A percentile compares a stretch with the other conserved stretches of the same genome.
Conservation (phyloP, 805 yeast species). For the Pichia californica region DNA sequence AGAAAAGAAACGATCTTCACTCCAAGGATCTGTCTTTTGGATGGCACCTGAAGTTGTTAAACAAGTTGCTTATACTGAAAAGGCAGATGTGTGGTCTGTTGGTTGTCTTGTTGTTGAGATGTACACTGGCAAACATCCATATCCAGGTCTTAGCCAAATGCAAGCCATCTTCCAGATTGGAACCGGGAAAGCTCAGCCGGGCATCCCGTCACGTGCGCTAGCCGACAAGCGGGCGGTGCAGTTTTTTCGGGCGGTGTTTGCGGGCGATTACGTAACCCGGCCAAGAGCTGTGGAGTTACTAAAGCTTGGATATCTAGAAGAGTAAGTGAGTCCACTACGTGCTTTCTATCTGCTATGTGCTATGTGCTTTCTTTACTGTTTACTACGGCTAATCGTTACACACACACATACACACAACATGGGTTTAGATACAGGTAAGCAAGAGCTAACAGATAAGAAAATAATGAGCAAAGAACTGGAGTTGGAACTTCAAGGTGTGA, state of each 20-base stretch:
- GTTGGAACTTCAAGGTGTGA: neutral
- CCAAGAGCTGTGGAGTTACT: slow-evolving; percentile 49
- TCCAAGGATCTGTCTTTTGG: slow-evolving; percentile 96
- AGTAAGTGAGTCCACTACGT: no score
- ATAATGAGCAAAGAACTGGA: neutral
- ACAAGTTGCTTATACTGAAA: slow-evolving; percentile 83
- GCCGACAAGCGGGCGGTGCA: slow-evolving; percentile 49
- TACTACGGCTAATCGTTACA: neutral
- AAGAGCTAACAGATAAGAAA: neutral
- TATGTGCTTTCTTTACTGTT: no score
- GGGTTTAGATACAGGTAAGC: no score
- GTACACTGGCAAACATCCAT: slow-evolving; percentile 95
- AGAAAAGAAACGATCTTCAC: slow-evolving; percentile 58
- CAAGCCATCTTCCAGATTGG: slow-evolving; percentile 96
- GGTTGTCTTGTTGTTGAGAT: slow-evolving; percentile 93
- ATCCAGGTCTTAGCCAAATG: slow-evolving; percentile 91
- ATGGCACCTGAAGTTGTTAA: slow-evolving; percentile 99
- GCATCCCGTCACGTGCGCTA: slow-evolving; percentile 60
- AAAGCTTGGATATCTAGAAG: slow-evolving; percentile 26
- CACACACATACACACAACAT: no score
- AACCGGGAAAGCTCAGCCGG: slow-evolving; percentile 65
- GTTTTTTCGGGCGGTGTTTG: slow-evolving; percentile 69
- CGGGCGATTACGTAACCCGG: slow-evolving; percentile 50
- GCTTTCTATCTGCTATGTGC: no score
- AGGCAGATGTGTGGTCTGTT: slow-evolving; percentile 96